phyloP scores from a whole-genome alignment of 345 rosid genomes.

The Eucalyptus fibrosa region DNA sequence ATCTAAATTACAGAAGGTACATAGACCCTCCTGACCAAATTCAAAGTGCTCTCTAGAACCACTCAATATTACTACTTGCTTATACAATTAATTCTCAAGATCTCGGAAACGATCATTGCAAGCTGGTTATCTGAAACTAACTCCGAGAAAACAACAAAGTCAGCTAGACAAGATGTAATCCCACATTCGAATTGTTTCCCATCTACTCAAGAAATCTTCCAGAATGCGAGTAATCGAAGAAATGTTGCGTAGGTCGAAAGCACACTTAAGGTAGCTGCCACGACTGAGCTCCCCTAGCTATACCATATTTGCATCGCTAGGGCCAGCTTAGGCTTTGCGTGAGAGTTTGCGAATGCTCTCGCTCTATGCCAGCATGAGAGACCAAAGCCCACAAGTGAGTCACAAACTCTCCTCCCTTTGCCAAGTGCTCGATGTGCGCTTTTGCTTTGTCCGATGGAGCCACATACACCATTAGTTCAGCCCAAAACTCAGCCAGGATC shows the following conservation, averaged over 20 bases:
- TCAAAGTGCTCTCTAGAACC: background rate
- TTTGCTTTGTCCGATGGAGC: background rate
- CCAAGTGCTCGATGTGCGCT: background rate
- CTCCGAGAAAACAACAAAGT: background rate
- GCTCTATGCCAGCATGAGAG: background rate
- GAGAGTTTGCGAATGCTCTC: background rate
- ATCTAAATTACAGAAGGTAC: background rate
- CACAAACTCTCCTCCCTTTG: background rate
- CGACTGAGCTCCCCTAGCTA: background rate
- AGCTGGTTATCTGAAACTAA: background rate
- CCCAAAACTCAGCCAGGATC: background rate
- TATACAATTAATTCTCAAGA: background rate
- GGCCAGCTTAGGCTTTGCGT: background rate
- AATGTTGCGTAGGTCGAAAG: background rate
- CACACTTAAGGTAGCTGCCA: background rate
- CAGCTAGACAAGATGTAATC: background rate
- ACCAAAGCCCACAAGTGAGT: background rate
- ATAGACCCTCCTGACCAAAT: background rate
- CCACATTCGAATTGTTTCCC: background rate
- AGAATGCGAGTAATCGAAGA: background rate
- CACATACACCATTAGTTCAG: background rate
- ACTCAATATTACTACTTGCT: background rate
- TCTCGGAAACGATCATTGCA: background rate
- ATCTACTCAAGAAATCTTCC: background rate
- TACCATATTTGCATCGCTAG: background rate